Conservation (phyloP, 768 basidiomycete genomes). For the Rhodosporidiobolus sp. region DNA sequence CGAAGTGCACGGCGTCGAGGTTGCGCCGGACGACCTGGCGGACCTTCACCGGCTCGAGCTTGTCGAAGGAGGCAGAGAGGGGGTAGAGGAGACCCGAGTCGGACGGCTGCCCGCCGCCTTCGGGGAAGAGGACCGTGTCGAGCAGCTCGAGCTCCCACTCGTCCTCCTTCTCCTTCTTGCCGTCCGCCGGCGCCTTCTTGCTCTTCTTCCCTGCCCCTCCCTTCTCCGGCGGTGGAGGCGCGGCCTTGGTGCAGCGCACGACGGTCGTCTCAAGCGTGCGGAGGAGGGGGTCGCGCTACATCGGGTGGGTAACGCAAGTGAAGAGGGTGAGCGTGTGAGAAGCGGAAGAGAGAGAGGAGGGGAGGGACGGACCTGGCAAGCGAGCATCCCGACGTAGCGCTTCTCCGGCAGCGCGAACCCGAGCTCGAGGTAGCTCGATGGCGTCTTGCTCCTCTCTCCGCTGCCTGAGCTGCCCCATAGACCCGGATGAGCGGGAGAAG, state of each 20-base stretch:
- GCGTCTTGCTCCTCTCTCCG: too few relatives aligned
- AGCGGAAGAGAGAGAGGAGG: conserved; percentile 55
- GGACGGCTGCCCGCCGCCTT: conserved; percentile 73
- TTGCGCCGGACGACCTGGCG: conserved; percentile 66
- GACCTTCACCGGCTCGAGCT: conserved; percentile 57
- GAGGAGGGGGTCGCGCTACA: conserved; percentile 67
- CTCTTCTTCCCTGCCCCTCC: conserved; percentile 52
- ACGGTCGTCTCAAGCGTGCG: conserved; percentile 60
- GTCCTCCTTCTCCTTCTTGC: conserved; percentile 47
- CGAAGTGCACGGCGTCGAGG: conserved; percentile 70
- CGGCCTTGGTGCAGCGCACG: conserved; percentile 56
- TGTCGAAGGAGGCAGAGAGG: conserved; percentile 44
- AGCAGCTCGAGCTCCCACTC: conserved; percentile 66
- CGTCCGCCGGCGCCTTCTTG: conserved; percentile 54
- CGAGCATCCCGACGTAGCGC: conserved; percentile 64
- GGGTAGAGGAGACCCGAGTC: conserved; percentile 63
- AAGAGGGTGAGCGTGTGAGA: too few relatives aligned
- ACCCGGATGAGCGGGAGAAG: too few relatives aligned
- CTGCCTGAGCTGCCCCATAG: too few relatives aligned
- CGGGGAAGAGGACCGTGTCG: conserved; percentile 75
- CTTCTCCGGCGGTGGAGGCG: conserved; percentile 49
- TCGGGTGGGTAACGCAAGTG: background rate
- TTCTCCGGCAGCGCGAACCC: conserved; percentile 25
- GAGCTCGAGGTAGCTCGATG: conserved; percentile 21
- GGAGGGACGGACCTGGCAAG: conserved; percentile 62